These are phyloP conservation scores for Magnolia sinica DNA, from an alignment of 164 flowering plant genomes.

Conservation along the genomic window DNA sequence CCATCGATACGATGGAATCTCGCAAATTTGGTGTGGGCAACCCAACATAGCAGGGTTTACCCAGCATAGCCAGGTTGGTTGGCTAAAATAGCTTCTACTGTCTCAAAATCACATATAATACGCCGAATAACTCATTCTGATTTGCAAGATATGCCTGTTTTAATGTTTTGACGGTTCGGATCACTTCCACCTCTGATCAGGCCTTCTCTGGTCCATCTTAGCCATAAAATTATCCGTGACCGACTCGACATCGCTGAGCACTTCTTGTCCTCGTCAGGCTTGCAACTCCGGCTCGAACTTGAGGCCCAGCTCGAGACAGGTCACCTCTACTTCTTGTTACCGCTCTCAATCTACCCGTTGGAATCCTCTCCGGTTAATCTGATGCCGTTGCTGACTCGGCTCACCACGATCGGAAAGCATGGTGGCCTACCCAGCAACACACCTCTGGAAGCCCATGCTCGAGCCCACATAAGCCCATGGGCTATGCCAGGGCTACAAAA, in stretches of 20 bases:
- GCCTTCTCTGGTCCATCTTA: too few species aligned
- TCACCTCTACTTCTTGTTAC: constrained; percentile 35
- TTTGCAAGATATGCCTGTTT: too few species aligned
- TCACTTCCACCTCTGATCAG: too few species aligned
- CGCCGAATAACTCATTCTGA: too few species aligned
- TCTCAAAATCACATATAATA: too few species aligned
- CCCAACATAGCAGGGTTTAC: too few species aligned
- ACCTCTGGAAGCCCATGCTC: background rate
- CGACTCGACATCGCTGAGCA: background rate
- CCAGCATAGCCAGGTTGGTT: too few species aligned
- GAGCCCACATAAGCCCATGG: background rate
- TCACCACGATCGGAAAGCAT: constrained; percentile 18
- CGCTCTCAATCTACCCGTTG: constrained; percentile 25
- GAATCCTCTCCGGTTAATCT: constrained; percentile 8
- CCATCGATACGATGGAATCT: too few species aligned
- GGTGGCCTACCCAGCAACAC: background rate
- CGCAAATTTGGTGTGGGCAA: too few species aligned
- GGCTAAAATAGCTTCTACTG: too few species aligned
- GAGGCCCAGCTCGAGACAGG: constrained; percentile 30
- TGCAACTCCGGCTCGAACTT: constrained; percentile 22
- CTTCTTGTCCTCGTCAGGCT: constrained; percentile 33
- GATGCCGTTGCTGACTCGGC: background rate
- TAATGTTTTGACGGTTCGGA: too few species aligned
- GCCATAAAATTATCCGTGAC: too few species aligned
- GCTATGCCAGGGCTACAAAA: background rate